Base-by-base conservation (phyloP, 768 basidiomycete genomes). In the Terana coerulea region DNA sequence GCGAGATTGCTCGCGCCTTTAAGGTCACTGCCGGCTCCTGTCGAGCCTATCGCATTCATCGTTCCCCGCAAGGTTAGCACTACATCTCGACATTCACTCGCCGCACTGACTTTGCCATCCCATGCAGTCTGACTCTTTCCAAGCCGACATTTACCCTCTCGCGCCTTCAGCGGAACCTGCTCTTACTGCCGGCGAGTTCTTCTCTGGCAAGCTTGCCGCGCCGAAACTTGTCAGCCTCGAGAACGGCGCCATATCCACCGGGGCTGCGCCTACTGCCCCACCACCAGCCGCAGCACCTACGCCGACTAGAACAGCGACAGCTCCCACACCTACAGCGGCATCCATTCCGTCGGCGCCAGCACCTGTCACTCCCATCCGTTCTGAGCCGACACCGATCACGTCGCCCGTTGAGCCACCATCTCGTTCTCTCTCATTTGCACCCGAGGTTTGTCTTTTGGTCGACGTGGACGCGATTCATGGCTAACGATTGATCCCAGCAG, bases 141-240 rank as follows among this genome's bases (percentile, higher is more conserved):
- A 98, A 69, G 85, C 92, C 12, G 95, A 98, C 68, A 95, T 98
- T 67, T 98, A 83, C 77, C 95, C 97, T 4, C 90, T 91, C 8
- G 95, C 93, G 0, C 84, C 84, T 0, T 91, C 92, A 4, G 67
- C 76, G 50, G 88, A 95, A 61, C 80, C 93, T 14, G 81, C 91
- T 5, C 77, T 95, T 42, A 75, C 80, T 17, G 88, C 95, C 8
- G 75, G 81, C 53, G 92, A 97, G 59, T 98, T 90, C 74, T 92
- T 98, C 71, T 70, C 76, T 10, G 93, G 94, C 42, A 95, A 95
- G 71, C 76, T 75, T 10, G 80, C 85, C 2, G 69, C 83, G n/a
- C 78, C 84, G 9, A 91, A 93, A 54, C 74, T 94, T 21, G 79
- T 97, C 56, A 83, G 79, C 66, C 81, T 98, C 46, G 86, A 90